These are phyloP conservation scores for Fusarium papillatum DNA, from an alignment of 2,329 filamentous ascomycete genomes.

Conservation along the genomic window DNA sequence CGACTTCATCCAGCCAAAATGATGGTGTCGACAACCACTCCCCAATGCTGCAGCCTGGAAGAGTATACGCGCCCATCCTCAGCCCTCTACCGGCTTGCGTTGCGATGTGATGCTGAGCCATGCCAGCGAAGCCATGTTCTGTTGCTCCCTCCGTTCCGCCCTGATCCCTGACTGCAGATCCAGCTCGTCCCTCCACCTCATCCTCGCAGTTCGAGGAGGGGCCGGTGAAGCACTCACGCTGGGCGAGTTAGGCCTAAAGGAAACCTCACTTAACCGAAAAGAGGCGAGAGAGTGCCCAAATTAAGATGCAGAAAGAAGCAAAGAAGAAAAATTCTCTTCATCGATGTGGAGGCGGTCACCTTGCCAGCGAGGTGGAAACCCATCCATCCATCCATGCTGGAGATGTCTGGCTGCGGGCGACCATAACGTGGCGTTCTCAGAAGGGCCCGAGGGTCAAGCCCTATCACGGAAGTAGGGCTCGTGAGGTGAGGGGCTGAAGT, in stretches of 20 bases:
- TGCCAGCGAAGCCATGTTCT: constrained; percentile 24
- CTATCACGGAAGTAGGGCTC: constrained; percentile 31
- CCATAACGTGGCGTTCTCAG: constrained; percentile 43
- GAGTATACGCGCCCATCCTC: not conserved
- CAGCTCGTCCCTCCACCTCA: constrained; percentile 38
- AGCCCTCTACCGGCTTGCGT: not conserved
- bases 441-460: constrained; percentile 36
- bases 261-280: constrained; percentile 13
- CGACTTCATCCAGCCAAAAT: not conserved
- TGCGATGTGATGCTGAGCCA: constrained; percentile 10
- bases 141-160: constrained; percentile 23
- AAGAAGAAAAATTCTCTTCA: constrained; percentile 36
- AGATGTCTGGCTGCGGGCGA: constrained; percentile 33
- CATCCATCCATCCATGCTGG: constrained; percentile 25
- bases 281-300: constrained; percentile 26
- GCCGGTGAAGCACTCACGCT: constrained; percentile 26
- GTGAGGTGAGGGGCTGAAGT: constrained; percentile 18
- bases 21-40: constrained; percentile 7
- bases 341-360: constrained; percentile 45
- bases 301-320: constrained; percentile 26
- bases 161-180: constrained; percentile 46
- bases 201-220: constrained; percentile 27
- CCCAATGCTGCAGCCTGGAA: not conserved
- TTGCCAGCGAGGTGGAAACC: constrained; percentile 44
- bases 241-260: constrained; percentile 26